phyloP scores from a whole-genome alignment of 208 protist species.

The Vickermania spadyakhi region DNA sequence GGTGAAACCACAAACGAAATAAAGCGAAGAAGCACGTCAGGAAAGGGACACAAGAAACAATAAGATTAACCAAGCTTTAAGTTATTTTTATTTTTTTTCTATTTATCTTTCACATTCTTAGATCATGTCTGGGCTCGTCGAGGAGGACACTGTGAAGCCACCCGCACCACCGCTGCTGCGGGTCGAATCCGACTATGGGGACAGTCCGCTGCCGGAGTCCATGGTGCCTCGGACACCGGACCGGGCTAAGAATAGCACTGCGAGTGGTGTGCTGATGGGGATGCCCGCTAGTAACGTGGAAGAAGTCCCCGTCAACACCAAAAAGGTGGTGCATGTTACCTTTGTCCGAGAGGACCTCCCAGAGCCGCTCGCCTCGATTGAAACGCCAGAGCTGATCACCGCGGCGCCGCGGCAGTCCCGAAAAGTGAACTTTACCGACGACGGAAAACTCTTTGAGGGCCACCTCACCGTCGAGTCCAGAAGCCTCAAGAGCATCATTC shows the following conservation, averaged over 20 bases:
- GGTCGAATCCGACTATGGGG: too few relatives aligned
- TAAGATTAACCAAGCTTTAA: too few relatives aligned
- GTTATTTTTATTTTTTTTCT: too few relatives aligned
- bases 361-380: neutral
- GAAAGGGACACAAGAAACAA: too few relatives aligned
- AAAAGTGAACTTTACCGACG: constrained; percentile 60
- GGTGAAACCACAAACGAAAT: too few relatives aligned
- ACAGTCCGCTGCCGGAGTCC: too few relatives aligned
- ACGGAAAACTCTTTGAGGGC: constrained; percentile 86
- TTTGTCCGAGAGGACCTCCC: neutral
- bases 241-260: neutral
- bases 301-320: neutral
- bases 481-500: constrained; percentile 72
- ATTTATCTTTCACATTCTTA: too few relatives aligned
- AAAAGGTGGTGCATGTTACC: neutral
- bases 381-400: constrained; percentile 3
- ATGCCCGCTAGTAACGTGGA: neutral
- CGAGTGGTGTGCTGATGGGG: neutral
- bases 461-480: constrained; percentile 81
- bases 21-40: too few relatives aligned
- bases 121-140: neutral
- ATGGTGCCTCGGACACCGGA: neutral
- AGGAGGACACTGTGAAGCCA: neutral
- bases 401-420: constrained; percentile 26
- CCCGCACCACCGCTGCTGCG: neutral